Conservation (phyloP, 306 rosid genomes). For the Rubus idaeus region DNA sequence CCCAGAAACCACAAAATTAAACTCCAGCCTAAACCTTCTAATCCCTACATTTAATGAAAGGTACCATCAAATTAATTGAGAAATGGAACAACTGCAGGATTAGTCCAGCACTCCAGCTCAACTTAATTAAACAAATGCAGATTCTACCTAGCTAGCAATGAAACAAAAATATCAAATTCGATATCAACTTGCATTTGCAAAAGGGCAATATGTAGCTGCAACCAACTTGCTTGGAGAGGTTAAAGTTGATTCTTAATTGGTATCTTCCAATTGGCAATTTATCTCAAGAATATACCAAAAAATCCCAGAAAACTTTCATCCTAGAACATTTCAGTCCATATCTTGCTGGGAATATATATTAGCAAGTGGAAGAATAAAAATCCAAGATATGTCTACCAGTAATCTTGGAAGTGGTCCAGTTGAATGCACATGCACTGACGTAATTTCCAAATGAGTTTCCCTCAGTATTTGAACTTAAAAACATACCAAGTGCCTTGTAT, state of each 20-base stretch:
- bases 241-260: constrained; percentile 20
- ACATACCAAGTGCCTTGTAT: background rate
- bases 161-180: background rate
- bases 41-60: too few species aligned
- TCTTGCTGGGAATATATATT: constrained; percentile 35
- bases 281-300: constrained; percentile 30
- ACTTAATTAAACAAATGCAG: background rate
- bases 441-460: background rate
- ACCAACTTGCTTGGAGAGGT: constrained; percentile 34
- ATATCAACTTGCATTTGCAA: constrained; percentile 13
- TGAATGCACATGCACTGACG: constrained; percentile 13
- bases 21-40: background rate
- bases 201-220: constrained; percentile 1
- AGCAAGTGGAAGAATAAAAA: constrained; percentile 51
- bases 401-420: constrained; percentile 5
- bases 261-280: constrained; percentile 33
- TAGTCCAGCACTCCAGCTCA: background rate
- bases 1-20: background rate
- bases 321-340: constrained; percentile 21
- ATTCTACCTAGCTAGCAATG: constrained; percentile 6
- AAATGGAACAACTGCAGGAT: background rate
- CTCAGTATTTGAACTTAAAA: constrained; percentile 14
- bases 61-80: background rate
- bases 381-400: constrained; percentile 22
- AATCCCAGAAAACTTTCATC: constrained; percentile 17